A percentile compares a stretch with the other conserved stretches of the same genome.
Evolutionary conservation across 2,329 filamentous ascomycete genomes (phyloP).

Genomic region (Didymellaceae sp.): DNA sequence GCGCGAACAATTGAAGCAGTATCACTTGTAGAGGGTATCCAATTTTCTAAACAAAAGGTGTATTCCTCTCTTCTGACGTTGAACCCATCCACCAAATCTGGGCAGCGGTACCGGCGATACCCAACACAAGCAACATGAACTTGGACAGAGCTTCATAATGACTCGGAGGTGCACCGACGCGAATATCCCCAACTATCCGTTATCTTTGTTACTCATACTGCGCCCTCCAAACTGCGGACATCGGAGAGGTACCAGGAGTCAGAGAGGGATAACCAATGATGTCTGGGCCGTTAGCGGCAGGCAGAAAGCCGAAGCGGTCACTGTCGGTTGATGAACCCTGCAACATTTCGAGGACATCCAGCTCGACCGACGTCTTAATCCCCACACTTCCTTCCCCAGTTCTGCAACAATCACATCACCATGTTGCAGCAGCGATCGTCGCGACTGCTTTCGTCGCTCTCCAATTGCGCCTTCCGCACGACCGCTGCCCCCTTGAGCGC

Average conservation of each 20-base stretch:
- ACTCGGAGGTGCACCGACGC: too few relatives aligned
- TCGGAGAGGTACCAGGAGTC: conserved; percentile 5
- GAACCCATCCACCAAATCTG: too few relatives aligned
- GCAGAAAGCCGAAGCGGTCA: conserved; percentile 30
- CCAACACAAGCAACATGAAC: too few relatives aligned
- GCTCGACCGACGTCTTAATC: conserved; percentile 18
- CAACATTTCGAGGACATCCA: conserved; percentile 27
- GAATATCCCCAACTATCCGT: conserved; percentile 40
- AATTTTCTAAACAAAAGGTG: too few relatives aligned
- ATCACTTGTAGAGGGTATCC: too few relatives aligned
- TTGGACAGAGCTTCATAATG: too few relatives aligned
- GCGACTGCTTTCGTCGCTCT: conserved; percentile 42
- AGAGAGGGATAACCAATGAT: conserved; percentile 8
- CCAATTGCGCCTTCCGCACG: conserved; percentile 36
- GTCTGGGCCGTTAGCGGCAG: conserved; percentile 16
- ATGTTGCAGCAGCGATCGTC: conserved; percentile 49
- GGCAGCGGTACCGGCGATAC: too few relatives aligned
- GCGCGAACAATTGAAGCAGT: too few relatives aligned
- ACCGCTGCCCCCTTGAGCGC: conserved; percentile 46
- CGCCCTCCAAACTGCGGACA: conserved; percentile 18
- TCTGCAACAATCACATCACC: conserved; percentile 25
- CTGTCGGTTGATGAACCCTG: conserved; percentile 33
- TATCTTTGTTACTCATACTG: conserved; percentile 11
- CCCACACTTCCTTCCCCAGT: conserved; percentile 20
- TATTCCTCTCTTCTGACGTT: too few relatives aligned